phyloP scores from a whole-genome alignment of 2,329 filamentous ascomycete species.

The Ilyonectria mors-panacis region DNA sequence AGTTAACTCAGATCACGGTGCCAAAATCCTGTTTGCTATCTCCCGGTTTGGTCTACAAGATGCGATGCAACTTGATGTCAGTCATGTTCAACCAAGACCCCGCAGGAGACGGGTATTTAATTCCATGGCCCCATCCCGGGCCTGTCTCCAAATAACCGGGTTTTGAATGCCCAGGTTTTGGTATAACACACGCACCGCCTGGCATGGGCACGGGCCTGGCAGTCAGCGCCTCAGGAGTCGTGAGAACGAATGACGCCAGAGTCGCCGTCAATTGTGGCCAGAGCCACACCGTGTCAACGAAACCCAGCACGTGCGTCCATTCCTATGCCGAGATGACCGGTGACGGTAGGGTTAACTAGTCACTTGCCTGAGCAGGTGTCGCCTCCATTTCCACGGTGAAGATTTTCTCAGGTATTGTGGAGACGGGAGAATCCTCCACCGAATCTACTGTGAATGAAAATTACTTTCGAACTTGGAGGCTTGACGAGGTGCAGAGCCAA shows the following conservation, averaged over 20 bases:
- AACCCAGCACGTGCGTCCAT: neutral
- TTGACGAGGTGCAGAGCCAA: slow-evolving; percentile 8
- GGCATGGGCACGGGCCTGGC: slow-evolving; percentile 2
- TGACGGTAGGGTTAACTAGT: slow-evolving; percentile 11
- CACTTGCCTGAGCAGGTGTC: neutral
- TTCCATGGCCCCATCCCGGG: slow-evolving; percentile 12
- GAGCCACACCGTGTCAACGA: neutral
- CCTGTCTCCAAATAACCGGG: slow-evolving; percentile 6
- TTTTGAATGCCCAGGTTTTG: slow-evolving; percentile 3
- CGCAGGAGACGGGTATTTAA: slow-evolving; percentile 7
- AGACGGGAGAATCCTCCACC: neutral
- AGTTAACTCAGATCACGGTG: slow-evolving; percentile 7
- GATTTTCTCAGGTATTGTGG: slow-evolving; percentile 1
- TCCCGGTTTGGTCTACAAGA: slow-evolving; percentile 8
- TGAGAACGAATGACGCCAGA: neutral
- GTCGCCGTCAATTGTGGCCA: neutral
- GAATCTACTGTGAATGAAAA: neutral
- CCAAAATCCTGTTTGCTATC: neutral
- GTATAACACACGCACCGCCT: neutral
- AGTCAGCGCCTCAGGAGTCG: neutral
- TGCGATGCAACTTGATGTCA: slow-evolving; percentile 18
- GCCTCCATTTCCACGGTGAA: slow-evolving; percentile 13
- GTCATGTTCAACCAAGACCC: slow-evolving; percentile 16
- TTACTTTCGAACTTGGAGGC: neutral
- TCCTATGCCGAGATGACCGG: neutral